A percentile compares a stretch with the other conserved stretches of the same genome.
These are phyloP conservation scores for Tylopilus intermedius DNA, from an alignment of 768 basidiomycete species.

Conservation along the genomic window DNA sequence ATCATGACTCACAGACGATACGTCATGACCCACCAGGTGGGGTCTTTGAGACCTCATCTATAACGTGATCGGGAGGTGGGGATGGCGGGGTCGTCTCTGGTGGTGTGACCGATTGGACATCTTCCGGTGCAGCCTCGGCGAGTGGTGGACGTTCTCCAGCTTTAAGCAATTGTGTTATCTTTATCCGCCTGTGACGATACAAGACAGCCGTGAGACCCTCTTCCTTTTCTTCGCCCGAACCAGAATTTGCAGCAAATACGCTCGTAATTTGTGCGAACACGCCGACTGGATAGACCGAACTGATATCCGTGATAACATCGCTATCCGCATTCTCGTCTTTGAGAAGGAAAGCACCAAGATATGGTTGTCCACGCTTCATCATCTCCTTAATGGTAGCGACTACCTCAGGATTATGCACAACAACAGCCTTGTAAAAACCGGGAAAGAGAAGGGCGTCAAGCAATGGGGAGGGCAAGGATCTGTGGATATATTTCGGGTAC, in stretches of 20 bases:
- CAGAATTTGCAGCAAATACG: constrained; percentile 64
- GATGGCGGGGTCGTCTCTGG: constrained; percentile 37
- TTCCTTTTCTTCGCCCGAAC: constrained; percentile 61
- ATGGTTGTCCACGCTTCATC: constrained; percentile 95
- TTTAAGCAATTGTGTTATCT: constrained; percentile 82
- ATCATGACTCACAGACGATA: neutral
- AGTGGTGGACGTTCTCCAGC: constrained; percentile 41
- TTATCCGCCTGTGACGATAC: constrained; percentile 88
- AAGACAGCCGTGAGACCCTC: constrained; percentile 92
- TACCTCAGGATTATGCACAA: constrained; percentile 84
- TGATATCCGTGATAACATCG: constrained; percentile 84
- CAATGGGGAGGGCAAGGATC: constrained; percentile 91
- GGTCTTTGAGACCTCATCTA: constrained; percentile 23
- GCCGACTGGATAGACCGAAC: constrained; percentile 87
- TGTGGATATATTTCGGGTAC: constrained; percentile 91
- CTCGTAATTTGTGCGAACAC: constrained; percentile 97
- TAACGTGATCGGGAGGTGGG: constrained; percentile 15
- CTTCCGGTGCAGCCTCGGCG: constrained; percentile 36
- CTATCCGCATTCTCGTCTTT: constrained; percentile 92
- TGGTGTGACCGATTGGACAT: constrained; percentile 41
- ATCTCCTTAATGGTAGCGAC: constrained; percentile 93
- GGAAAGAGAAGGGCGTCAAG: constrained; percentile 91
- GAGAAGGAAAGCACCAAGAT: constrained; percentile 92
- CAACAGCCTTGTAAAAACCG: constrained; percentile 97
- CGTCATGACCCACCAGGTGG: constrained; percentile 17